Evolutionary conservation across 176 grass and related monocot species (phyloP), one percentile per base, ranked within the genome.

Genomic region (Phoenix roebelenii): DNA sequence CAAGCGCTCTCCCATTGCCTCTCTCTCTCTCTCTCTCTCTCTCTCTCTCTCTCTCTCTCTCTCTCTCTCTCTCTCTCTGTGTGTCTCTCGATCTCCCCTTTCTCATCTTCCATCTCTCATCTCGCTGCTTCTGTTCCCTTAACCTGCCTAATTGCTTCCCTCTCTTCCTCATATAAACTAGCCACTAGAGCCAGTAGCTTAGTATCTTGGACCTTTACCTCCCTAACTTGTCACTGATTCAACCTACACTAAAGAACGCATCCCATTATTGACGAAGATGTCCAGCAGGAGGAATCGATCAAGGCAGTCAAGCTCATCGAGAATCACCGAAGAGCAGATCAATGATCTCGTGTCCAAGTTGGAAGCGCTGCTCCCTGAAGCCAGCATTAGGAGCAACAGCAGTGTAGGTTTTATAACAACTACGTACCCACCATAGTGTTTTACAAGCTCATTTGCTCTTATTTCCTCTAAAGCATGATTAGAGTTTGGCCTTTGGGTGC

Each of bases 331-430:
- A 16, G 76, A 75, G 16, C 59, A 79, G 19, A 84, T 79, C 29
- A 68, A 67, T 15, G 75, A 83, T 23, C 79, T 82, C 16, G 19
- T 76, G 7, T 79, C 85, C 16, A 83, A 72, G 67, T 60, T 88
- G 60, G 76, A 78, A 17, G 57, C 77, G 5, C 53, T 80, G 39
- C 79, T 79, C 15, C 79, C 75, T 18, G 61, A 70, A 35, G 53
- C 23, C 20, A 22, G 73, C 50, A 20, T 54, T 24, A 30, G 51
- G 23, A 49, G 29, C 53, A 70, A 58, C 5, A 71, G 39, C 44
- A 72, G 61, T 50, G 81, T 79, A 20, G 3, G 54, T 12, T 2
- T 14, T 9, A 44, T 14, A 6, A 4, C 5, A 32, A 32, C 5
- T 32, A 5, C 26, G 4, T 7, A 44, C 10, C 35, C 3, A 10